Evolutionary conservation across 108 stramenopile genomes (phyloP).

Genomic region (Phaeodactylum tricornutum): DNA sequence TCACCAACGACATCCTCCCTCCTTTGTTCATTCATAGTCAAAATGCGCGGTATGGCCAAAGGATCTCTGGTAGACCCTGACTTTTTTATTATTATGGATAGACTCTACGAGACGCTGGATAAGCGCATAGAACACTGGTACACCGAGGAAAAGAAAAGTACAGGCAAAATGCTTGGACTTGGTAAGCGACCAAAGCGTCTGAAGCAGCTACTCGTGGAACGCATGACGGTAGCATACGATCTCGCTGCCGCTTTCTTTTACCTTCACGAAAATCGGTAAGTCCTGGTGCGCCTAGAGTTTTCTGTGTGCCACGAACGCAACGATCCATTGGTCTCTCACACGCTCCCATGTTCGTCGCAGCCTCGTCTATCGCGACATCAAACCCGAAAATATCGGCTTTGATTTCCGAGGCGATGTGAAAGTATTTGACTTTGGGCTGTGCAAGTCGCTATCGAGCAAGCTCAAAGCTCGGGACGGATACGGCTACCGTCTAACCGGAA

Average conservation of each 20-base stretch:
- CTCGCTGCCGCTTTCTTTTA: slow-evolving; percentile 48
- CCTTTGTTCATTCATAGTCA: slow-evolving; percentile 9
- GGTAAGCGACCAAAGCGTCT: slow-evolving; percentile 1
- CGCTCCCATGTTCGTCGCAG: slow-evolving; percentile 7
- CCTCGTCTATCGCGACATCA: slow-evolving; percentile 33
- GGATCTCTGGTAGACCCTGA: slow-evolving; percentile 7
- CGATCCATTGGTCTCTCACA: too few relatives aligned
- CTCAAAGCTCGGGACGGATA: slow-evolving; percentile 14
- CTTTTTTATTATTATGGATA: slow-evolving; percentile 51
- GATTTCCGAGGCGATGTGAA: slow-evolving; percentile 39
- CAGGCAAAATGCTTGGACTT: slow-evolving; percentile 14
- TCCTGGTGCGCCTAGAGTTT: not conserved
- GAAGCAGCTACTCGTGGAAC: slow-evolving; percentile 25
- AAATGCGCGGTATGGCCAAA: slow-evolving; percentile 22
- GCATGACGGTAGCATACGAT: slow-evolving; percentile 58
- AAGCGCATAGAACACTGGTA: slow-evolving; percentile 45
- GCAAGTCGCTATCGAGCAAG: slow-evolving; percentile 10
- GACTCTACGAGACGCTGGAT: slow-evolving; percentile 61
- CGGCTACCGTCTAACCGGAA: slow-evolving; percentile 23
- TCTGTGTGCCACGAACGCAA: too few relatives aligned
- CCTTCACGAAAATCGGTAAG: slow-evolving; percentile 32
- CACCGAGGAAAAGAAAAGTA: slow-evolving; percentile 4
- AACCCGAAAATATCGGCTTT: slow-evolving; percentile 40
- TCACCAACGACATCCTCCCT: too few relatives aligned
- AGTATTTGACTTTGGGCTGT: slow-evolving; percentile 43